phyloP scores from a whole-genome alignment of 2,329 filamentous ascomycete species.

The Mycosphaerelloides madeirae region DNA sequence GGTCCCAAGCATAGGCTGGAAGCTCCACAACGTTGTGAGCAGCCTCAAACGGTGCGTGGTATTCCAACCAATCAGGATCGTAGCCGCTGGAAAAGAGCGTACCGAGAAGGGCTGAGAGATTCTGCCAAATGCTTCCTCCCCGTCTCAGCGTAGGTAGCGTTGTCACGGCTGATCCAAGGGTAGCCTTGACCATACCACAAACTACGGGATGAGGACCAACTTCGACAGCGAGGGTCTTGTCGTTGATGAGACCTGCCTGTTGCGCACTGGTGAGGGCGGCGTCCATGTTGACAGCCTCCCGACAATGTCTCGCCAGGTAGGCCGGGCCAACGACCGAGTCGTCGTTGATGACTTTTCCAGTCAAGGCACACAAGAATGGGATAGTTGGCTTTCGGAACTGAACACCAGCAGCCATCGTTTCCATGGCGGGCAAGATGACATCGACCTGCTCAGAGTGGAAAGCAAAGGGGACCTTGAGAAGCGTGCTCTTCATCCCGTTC shows the following conservation, averaged over 20 bases:
- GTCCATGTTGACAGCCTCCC: constrained; percentile 40
- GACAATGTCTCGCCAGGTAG: constrained; percentile 23
- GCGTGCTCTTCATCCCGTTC: constrained; percentile 9
- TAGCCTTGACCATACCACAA: constrained; percentile 10
- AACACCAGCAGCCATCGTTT: constrained; percentile 10
- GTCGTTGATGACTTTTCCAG: constrained; percentile 21
- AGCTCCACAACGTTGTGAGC: constrained; percentile 36
- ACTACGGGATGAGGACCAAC: constrained; percentile 46
- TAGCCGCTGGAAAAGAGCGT: constrained; percentile 52
- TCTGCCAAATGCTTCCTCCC: constrained; percentile 42
- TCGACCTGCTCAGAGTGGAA: constrained; percentile 34
- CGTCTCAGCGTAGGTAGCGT: constrained; percentile 5
- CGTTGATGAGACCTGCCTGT: constrained; percentile 27
- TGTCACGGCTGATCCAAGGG: constrained; percentile 3
- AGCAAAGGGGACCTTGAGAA: constrained; percentile 26
- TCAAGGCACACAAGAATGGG: constrained; percentile 30
- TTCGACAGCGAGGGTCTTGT: constrained; percentile 38
- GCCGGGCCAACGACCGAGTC: constrained; percentile 11
- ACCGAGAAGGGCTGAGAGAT: constrained; percentile 45
- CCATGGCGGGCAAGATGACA: constrained; percentile 25
- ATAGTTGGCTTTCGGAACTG: constrained; percentile 25
- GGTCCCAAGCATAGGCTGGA: constrained; percentile 39
- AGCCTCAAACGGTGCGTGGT: constrained; percentile 47
- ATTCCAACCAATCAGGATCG: constrained; percentile 58
- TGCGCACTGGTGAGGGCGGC: constrained; percentile 19